These are phyloP conservation scores for Alisma plantagoaquatica DNA, from an alignment of 106 monocot genomes.

Conservation along the genomic window DNA sequence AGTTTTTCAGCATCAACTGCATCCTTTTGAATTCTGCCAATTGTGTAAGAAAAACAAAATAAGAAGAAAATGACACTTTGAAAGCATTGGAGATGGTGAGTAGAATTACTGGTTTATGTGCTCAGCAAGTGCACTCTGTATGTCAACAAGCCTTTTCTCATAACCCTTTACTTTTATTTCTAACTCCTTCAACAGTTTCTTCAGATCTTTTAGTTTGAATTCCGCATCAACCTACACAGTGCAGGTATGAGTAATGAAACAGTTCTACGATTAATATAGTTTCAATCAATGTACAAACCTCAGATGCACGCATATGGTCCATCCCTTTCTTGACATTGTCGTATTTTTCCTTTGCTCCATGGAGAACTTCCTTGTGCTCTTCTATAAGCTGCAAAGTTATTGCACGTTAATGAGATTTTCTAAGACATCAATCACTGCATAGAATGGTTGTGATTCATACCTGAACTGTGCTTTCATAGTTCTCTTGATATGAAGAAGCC, in stretches of 20 bases:
- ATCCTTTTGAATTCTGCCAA: slow-evolving; percentile 75
- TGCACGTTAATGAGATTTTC: no score
- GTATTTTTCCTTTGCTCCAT: slow-evolving; percentile 59
- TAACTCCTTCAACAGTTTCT: slow-evolving; percentile 68
- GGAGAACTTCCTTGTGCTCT: slow-evolving; percentile 64
- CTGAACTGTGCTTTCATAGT: slow-evolving; percentile 72
- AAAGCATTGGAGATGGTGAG: background rate
- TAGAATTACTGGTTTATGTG: slow-evolving; percentile 83
- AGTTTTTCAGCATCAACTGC: slow-evolving; percentile 81
- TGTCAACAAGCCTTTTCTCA: slow-evolving; percentile 69
- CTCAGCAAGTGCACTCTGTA: slow-evolving; percentile 34
- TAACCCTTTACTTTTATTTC: slow-evolving; percentile 72
- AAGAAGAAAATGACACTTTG: background rate
- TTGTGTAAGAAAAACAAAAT: background rate
- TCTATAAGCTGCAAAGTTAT: slow-evolving; percentile 87
- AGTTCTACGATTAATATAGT: no score
- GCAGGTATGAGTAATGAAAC: background rate
- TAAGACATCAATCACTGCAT: background rate
- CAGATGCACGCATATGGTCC: slow-evolving; percentile 72
- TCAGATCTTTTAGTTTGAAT: slow-evolving; percentile 67
- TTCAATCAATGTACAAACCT: slow-evolving; percentile 56
- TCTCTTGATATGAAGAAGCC: slow-evolving; percentile 72
- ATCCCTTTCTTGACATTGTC: slow-evolving; percentile 65
- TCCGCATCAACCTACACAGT: slow-evolving; percentile 64
- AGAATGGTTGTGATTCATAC: slow-evolving; percentile 23